Base-by-base conservation (phyloP, 176 grass and related monocot genomes). In the Alopecurus myosuroides region DNA sequence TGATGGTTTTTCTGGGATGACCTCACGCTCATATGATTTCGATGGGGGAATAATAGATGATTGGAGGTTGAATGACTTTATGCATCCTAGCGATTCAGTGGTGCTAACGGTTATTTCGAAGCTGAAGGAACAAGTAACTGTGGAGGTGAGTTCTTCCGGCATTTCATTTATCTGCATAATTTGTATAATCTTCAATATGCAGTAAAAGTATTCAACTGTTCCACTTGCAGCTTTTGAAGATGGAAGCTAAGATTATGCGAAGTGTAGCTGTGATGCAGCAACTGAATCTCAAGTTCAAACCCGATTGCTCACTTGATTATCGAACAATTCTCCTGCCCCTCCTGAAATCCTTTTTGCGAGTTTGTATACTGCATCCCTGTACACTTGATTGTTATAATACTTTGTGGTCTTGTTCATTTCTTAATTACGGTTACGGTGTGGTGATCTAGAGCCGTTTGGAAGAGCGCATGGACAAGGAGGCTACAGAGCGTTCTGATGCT, bases 401-500 rank as follows among this genome's bases (percentile, higher is more conserved):
- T 46, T 46, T 50, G 34, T 81, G 55, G 29, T 75, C 22, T 50
- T 84, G 41, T 58, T 74, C 86, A 83, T 90, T 81, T 56, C 70
- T 86, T 82, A 87, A 56, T 65, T 63, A 61, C 80, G 58, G 48
- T 65, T 90, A 44, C 76, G 30, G n/a, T 76, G 20, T 84, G 77
- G 44, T 69, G 48, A 69, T 86, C 34, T 82, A 99, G 97, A 85
- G 65, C 65, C 86, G 56, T 68, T 88, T 99, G 93, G 97, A 97
- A 84, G 88, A 91, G 56, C 81, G 94, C 15, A 86, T 91, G 64
- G 94, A 99, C 77, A 94, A 92, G 90, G 94, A 99, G 88, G 97
- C 94, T 34, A 91, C 26, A 87, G 97, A 92, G 84, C 96, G 88
- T 85, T 96, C 97, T 88, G 94, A 96, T 89, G 94, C 97, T 89